Evolutionary conservation across 768 basidiomycete genomes (phyloP), one percentile per base, ranked within the genome.

Genomic region (Suillus fuscotomentosus): DNA sequence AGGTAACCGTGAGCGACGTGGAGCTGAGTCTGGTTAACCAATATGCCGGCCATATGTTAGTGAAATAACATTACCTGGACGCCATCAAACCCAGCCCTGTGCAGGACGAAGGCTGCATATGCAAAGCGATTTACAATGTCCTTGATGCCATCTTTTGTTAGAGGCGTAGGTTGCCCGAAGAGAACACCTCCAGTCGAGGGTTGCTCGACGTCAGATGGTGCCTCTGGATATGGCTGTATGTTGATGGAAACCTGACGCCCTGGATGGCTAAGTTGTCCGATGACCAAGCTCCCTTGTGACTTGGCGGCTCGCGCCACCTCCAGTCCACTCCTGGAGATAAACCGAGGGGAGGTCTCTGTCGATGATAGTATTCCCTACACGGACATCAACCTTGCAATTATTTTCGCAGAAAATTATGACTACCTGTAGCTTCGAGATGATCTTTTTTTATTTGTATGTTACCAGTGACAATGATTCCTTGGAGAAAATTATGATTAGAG

Each of bases 81-180:
- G 15, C 89, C 91, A 65, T 92, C 90, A 66, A 91, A 91, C 0
- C 87, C 89, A 34, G 89, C 88, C 24, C 70, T 68, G 54, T 79
- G 69, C 11, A 88, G 77, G 13, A 86, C 86, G 34, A 76, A 76
- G 4, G 89, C 87, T 2, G 85, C 87, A 15, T 78, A 75, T 6
- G 79, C 83, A 67, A 83, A 90, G 13, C 82, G 73, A n/a, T 75
- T 41, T 24, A 83, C 72, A 63, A 84, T 83, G 62, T 86, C 82
- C 48, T 76, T 69, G 57, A 88, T 83, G 55, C 87, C 87, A 0
- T 70, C 72, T 0, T 71, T 73, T 0, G 82, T 84, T 42, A 88
- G 71, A 1, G 80, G 77, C 3, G 69, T 70, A 13, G 75, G 75
- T 55, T 71, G 60, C 39, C 73, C 73, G 48, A 78, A 76, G 59